These are phyloP conservation scores for Fusarium sp. DNA, from an alignment of 2,329 filamentous ascomycete genomes.

Conservation along the genomic window DNA sequence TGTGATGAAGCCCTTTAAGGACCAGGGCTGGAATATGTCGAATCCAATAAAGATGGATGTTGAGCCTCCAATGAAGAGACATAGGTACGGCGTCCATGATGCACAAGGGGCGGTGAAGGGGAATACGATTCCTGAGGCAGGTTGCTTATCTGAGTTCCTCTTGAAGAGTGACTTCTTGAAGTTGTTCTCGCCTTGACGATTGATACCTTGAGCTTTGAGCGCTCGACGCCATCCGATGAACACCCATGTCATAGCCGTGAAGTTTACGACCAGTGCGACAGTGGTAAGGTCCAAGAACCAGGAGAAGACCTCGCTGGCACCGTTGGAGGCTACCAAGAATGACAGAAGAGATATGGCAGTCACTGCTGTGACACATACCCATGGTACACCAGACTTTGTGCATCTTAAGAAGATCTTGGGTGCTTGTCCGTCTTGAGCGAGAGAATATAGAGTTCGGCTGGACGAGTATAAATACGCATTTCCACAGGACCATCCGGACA, in stretches of 20 bases:
- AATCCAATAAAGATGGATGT: background rate
- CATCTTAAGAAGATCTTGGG: background rate
- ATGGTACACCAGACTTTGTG: background rate
- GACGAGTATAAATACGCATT: background rate
- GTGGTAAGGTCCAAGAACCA: background rate
- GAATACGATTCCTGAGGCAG: background rate
- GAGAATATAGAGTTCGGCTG: background rate
- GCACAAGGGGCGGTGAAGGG: background rate
- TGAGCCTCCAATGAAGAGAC: background rate
- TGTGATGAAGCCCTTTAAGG: fast-evolving
- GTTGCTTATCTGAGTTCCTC: background rate
- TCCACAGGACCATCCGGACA: background rate
- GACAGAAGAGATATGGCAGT: background rate
- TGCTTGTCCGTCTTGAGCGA: background rate
- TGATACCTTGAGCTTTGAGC: background rate
- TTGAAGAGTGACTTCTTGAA: background rate
- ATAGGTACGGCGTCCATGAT: background rate
- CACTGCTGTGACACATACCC: background rate
- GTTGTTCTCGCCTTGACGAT: background rate
- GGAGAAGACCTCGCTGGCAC: background rate
- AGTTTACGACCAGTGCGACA: background rate
- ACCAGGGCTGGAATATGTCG: background rate
- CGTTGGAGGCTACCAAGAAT: background rate
- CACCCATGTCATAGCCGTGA: background rate
- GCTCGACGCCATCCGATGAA: background rate